Evolutionary conservation across 2,329 filamentous ascomycete genomes (phyloP).

Genomic region (Exophiala sp.): DNA sequence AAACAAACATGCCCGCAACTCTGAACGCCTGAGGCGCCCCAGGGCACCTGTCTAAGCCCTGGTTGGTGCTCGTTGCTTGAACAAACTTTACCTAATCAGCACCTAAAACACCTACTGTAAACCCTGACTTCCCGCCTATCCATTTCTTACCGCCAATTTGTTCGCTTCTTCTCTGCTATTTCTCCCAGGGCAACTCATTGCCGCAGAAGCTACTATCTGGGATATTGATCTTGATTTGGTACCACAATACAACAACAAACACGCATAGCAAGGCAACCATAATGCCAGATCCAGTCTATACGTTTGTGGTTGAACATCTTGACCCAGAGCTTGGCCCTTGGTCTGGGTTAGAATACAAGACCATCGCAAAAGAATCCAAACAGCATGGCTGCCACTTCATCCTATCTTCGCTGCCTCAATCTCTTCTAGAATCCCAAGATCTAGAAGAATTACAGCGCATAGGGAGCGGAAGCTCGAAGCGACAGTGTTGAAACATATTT

Average conservation of each 20-base stretch:
- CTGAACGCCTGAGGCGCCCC: too few relatives aligned
- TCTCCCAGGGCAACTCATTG: background rate
- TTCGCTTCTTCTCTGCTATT: background rate
- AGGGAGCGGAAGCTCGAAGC: conserved; percentile 64
- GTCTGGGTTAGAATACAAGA: conserved; percentile 87
- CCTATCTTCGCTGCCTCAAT: conserved; percentile 70
- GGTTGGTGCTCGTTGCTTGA: too few relatives aligned
- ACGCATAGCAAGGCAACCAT: conserved; percentile 19
- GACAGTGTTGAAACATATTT: conserved; percentile 80
- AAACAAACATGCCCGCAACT: too few relatives aligned
- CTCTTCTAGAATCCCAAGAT: conserved; percentile 54
- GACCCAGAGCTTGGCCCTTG: conserved; percentile 89
- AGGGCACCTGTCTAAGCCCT: too few relatives aligned
- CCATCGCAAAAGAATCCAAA: conserved; percentile 76
- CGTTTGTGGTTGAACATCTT: conserved; percentile 92
- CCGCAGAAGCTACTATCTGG: background rate
- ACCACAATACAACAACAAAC: background rate
- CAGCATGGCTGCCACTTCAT: conserved; percentile 64
- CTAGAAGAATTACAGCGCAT: conserved; percentile 54
- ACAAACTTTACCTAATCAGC: too few relatives aligned
- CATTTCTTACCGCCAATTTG: background rate
- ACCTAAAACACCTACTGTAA: too few relatives aligned
- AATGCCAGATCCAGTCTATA: conserved; percentile 47
- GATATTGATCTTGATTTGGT: background rate
- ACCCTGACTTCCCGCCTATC: too few relatives aligned